These are phyloP conservation scores for Pyrus pyrifolia DNA, from an alignment of 306 rosid genomes.

Conservation along the genomic window DNA sequence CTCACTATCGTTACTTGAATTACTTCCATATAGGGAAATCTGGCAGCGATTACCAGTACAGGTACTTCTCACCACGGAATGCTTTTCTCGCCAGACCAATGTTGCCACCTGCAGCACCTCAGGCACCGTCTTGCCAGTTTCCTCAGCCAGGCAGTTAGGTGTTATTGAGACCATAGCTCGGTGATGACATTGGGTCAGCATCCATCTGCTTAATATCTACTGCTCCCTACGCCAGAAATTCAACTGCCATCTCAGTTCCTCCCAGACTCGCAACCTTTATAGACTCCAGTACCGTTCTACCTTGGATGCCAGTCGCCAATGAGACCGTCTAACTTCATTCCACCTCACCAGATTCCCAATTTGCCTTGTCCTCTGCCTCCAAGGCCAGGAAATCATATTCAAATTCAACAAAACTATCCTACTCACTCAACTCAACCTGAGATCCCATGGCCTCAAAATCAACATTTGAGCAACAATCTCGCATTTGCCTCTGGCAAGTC, in stretches of 20 bases:
- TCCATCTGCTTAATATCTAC: conserved; percentile 25
- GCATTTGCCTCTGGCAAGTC: conserved; percentile 40
- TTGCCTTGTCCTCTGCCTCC: conserved; percentile 24
- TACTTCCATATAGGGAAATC: conserved; percentile 55
- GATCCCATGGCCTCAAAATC: conserved; percentile 30
- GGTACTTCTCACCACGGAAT: conserved; percentile 29
- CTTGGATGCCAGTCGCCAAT: conserved; percentile 18
- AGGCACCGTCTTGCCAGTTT: conserved; percentile 37
- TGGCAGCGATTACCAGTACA: conserved; percentile 41
- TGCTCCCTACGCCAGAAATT: conserved; percentile 41
- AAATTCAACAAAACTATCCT: conserved; percentile 42
- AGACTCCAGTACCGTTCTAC: conserved; percentile 30
- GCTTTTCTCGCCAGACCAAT: conserved; percentile 10
- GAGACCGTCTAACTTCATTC: conserved; percentile 50
- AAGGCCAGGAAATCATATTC: conserved; percentile 35
- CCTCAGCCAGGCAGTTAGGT: conserved; percentile 43
- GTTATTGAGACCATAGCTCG: conserved; percentile 44
- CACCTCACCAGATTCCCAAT: conserved; percentile 42
- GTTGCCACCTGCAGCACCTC: conserved; percentile 38
- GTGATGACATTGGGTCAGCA: conserved; percentile 39
- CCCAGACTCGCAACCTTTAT: conserved; percentile 43
- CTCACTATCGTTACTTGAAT: conserved; percentile 12
- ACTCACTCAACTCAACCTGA: conserved; percentile 37
- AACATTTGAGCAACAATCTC: conserved; percentile 37
- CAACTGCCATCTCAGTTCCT: conserved; percentile 32